Percentiles rank a stretch among this genome's conserved stretches.
Conservation (phyloP, 192 early-diverging fungal genomes). For the Phycomyces nitens region DNA sequence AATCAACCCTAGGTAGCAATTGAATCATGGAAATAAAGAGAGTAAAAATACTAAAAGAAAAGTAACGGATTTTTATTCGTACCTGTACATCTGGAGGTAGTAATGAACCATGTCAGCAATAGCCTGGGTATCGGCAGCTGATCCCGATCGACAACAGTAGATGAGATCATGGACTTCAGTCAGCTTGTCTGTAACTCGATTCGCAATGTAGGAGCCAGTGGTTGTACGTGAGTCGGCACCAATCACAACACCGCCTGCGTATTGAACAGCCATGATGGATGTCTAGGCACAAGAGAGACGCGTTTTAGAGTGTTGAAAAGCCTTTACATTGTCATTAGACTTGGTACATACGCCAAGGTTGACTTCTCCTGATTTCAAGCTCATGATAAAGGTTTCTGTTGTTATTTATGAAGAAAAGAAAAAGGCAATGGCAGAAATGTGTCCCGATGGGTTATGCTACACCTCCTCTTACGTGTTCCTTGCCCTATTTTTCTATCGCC, state of each 20-base stretch:
- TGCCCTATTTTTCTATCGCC: too few relatives aligned
- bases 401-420: too few relatives aligned
- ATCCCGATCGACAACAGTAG: conserved; percentile 97
- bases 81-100: conserved; percentile 90
- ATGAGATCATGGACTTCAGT: conserved; percentile 93
- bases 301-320: neutral
- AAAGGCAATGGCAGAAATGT: too few relatives aligned
- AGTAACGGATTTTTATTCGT: conserved; percentile 42
- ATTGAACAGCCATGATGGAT: conserved; percentile 94
- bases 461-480: too few relatives aligned
- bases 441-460: too few relatives aligned
- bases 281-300: conserved; percentile 55
- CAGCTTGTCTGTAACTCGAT: conserved; percentile 97
- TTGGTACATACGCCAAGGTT: conserved; percentile 83
- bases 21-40: too few relatives aligned
- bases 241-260: conserved; percentile 88
- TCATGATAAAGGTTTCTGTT: conserved; percentile 11
- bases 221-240: conserved; percentile 98
- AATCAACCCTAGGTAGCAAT: too few relatives aligned
- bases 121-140: conserved; percentile 97
- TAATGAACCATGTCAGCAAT: conserved; percentile 97
- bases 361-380: conserved; percentile 91
- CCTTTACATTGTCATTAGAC: neutral
- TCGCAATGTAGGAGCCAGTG: conserved; percentile 93
- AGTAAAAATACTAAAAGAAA: too few relatives aligned